A percentile compares a stretch with the other conserved stretches of the same genome.
Conservation (phyloP, 495 filamentous ascomycete genomes). For the Rhypophila decipiens region DNA sequence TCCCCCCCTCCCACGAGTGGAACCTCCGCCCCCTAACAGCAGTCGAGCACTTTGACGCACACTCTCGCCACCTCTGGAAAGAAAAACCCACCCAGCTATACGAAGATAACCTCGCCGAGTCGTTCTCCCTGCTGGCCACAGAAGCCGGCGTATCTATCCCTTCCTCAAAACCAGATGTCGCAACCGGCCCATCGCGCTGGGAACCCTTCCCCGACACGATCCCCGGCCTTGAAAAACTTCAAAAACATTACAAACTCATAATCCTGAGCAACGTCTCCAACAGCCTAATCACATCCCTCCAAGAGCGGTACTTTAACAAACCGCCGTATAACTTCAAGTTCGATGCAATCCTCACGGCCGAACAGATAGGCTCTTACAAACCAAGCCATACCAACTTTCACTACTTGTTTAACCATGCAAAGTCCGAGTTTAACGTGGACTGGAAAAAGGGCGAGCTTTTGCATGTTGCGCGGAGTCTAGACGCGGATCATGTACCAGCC, state of each 20-base stretch:
- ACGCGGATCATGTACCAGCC: constrained; percentile 66
- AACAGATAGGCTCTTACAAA: constrained; percentile 73
- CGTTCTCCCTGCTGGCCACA: constrained; percentile 41
- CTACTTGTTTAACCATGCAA: constrained; percentile 52
- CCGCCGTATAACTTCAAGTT: constrained; percentile 44
- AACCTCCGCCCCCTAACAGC: constrained; percentile 27
- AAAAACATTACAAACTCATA: constrained; percentile 57
- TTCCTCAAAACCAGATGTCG: constrained; percentile 35
- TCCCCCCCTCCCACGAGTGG: constrained; percentile 36
- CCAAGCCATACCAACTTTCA: constrained; percentile 60
- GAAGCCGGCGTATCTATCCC: constrained; percentile 32
- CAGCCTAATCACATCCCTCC: constrained; percentile 57
- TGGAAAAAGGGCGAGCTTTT: constrained; percentile 49
- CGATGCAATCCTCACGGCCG: constrained; percentile 65
- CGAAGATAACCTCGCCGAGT: constrained; percentile 45
- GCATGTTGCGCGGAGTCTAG: constrained; percentile 64
- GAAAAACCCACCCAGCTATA: constrained; percentile 51
- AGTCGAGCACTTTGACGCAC: constrained; percentile 25
- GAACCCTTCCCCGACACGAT: constrained; percentile 60
- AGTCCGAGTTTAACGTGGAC: constrained; percentile 48
- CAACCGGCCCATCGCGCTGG: constrained; percentile 54
- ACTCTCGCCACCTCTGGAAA: constrained; percentile 33
- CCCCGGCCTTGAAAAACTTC: constrained; percentile 49
- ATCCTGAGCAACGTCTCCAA: constrained; percentile 69
- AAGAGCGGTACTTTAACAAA: constrained; percentile 41